Evolutionary conservation across 1,284 basidiomycete genomes (phyloP), one percentile per base, ranked within the genome.

Genomic region (Malassezia pachydermatis): DNA sequence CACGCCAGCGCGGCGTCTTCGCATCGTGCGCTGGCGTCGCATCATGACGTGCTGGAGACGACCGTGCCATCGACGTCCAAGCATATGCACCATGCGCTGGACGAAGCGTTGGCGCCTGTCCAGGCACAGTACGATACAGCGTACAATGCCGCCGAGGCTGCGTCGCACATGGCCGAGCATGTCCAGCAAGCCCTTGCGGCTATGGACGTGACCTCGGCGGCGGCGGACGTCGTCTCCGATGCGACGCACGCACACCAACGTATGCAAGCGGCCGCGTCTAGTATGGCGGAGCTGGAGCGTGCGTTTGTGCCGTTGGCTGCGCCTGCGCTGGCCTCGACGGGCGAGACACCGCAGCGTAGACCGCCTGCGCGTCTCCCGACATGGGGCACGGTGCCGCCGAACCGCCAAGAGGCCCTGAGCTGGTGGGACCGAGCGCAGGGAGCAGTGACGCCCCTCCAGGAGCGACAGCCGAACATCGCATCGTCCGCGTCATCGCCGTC

Each of bases 271-370:
- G 22, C 35, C 5, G 5, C 29, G 44, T 17, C 19, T 19, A 22
- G 27, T 19, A 25, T 37, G 16, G 28, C 29, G 13, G 27, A 7
- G 24, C 24, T 48, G 38, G 25, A 32, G 6, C 10, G 16, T 6
- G 16, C 38, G 7, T 34, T 39, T 8, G 34, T 16, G 0, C 27
- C 45, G 6, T 23, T 48, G 46, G 35, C n/a, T 48, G 51, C 13
- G 49, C 44, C 20, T 32, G 51, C 34, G 50, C 61, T 28, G 50
- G 19, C 32, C 14, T 14, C 59, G 17, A 63, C 64, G 9, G 63
- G 60, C 11, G 45, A 51, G n/a, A 67, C 64, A 19, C 62, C 62
- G 25, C 56, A 58, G 42, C 62, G 62, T 37, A n/a, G n/a, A n/a
- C n/a, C n/a, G n/a, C n/a, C n/a, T n/a, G n/a, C n/a, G n/a, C 55